Base-by-base conservation (phyloP, 2,329 filamentous ascomycete genomes). In the Chalaropsis ovoidea region DNA sequence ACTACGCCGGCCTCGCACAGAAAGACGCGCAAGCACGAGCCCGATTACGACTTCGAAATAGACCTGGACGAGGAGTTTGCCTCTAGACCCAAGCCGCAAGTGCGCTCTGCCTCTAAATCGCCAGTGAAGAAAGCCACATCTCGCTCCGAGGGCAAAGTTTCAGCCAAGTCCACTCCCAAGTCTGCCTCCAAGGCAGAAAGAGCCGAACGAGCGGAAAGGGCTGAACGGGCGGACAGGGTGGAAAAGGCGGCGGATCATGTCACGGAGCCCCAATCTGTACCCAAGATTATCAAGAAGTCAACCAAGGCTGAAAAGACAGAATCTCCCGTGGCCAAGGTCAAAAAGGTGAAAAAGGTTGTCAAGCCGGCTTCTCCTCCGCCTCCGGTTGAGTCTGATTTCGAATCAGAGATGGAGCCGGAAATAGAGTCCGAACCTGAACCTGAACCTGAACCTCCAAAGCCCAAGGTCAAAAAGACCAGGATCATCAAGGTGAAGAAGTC, bases 321-420 rank as follows among this genome's bases (percentile, higher is more conserved):
- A 39, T 62, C 45, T 1, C 58, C 60, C 39, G 52, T 54, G 19
- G 22, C 52, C 19, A 63, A 64, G 27, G 47, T 45, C 19, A 43
- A 62, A 10, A 67, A 64, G 52, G 19, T 45, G 2, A 58, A 56
- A 19, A 66, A 60, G 45, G 54, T 54, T 47, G 60, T 47, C 11
- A 67, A 64, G 43, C n/a, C 42, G 52, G 42, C 24, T 24, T 69
- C 72, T 19, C 69, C 69, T 7, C 70, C 71, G 66, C 65, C 70
- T 39, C 54, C 54, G n/a, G 17, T 39, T 19, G 54, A 58, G 54
- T 39, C 31, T 58, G 54, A 35, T 8, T 15, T 35, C n/a, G 27
- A 35, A 7, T 58, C 54, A 4, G 27, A 58, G 2, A 31, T 35
- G 10, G 54, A 58, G 15, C 47, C 24, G 24, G 47, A 52, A 24